These are phyloP conservation scores for Chaetomium strumarium DNA, from an alignment of 2,329 filamentous ascomycete species.

Conservation along the genomic window DNA sequence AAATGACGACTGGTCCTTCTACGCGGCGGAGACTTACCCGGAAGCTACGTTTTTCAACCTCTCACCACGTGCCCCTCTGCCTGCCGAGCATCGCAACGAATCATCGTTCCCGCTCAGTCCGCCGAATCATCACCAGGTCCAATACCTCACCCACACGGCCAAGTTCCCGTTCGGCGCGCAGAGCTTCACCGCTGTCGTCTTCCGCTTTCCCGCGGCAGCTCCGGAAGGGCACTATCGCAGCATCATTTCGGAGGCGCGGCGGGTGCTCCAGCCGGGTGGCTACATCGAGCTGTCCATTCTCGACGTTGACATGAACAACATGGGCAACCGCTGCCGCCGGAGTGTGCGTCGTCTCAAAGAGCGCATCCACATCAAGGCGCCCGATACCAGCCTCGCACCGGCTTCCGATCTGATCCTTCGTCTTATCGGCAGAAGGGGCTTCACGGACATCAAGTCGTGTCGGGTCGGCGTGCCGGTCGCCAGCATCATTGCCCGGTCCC, in stretches of 20 bases:
- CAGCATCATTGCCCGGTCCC: constrained; percentile 38
- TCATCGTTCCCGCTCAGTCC: constrained; percentile 51
- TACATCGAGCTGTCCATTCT: constrained; percentile 74
- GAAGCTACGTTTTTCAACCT: constrained; percentile 72
- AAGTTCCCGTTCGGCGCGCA: constrained; percentile 71
- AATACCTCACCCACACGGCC: constrained; percentile 55
- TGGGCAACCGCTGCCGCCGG: constrained; percentile 66
- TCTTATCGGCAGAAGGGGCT: constrained; percentile 62
- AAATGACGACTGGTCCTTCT: constrained; percentile 86
- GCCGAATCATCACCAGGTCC: constrained; percentile 69
- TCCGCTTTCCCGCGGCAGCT: constrained; percentile 67
- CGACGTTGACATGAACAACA: constrained; percentile 75
- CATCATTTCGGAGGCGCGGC: constrained; percentile 67
- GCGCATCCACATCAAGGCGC: constrained; percentile 55
- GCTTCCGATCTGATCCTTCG: constrained; percentile 58
- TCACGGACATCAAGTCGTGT: constrained; percentile 67
- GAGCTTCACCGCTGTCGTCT: constrained; percentile 70
- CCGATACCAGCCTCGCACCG: constrained; percentile 55
- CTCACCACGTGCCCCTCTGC: constrained; percentile 51
- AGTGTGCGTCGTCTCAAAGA: constrained; percentile 68
- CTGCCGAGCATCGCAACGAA: constrained; percentile 37
- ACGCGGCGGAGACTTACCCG: constrained; percentile 74
- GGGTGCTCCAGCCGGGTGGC: constrained; percentile 71
- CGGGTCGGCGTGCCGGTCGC: constrained; percentile 72
- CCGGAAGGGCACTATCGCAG: constrained; percentile 64